phyloP scores from a whole-genome alignment of 768 basidiomycete species.

The Pleurotus pulmonarius region DNA sequence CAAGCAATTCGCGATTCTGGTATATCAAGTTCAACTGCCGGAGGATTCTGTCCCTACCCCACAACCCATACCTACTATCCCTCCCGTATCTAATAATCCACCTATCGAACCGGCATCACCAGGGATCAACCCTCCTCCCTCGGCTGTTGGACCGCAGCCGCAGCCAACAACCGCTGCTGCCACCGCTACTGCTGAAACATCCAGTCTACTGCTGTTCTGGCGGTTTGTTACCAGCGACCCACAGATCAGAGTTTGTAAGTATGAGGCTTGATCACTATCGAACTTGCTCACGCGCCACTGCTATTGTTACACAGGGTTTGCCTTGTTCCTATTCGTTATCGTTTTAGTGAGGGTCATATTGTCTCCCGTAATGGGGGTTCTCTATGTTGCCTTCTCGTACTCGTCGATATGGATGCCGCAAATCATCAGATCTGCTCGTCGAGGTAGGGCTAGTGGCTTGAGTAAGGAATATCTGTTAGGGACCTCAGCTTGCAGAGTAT shows the following conservation, averaged over 20 bases:
- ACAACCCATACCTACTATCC: constrained; percentile 11
- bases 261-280: neutral
- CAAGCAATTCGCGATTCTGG: constrained; percentile 83
- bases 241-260: constrained; percentile 67
- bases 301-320: constrained; percentile 45
- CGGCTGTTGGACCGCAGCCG: constrained; percentile 18
- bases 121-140: constrained; percentile 9
- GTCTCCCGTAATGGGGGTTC: constrained; percentile 59
- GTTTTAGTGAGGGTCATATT: constrained; percentile 73
- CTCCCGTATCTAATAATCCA: constrained; percentile 8
- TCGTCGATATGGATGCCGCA: constrained; percentile 84
- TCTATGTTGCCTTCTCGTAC: constrained; percentile 68
- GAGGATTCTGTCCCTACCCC: constrained; percentile 42
- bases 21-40: constrained; percentile 81
- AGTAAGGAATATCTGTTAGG: constrained; percentile 71
- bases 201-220: constrained; percentile 41
- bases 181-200: constrained; percentile 9
- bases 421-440: constrained; percentile 70
- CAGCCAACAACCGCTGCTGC: constrained; percentile 16
- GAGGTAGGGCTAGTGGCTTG: constrained; percentile 69
- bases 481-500: constrained; percentile 67
- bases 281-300: too few species aligned
- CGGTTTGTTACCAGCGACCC: constrained; percentile 65
- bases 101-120: constrained; percentile 18
- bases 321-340: constrained; percentile 64